Evolutionary conservation across 176 grass and related monocot genomes (phyloP).

Genomic region (Lolium perenne): DNA sequence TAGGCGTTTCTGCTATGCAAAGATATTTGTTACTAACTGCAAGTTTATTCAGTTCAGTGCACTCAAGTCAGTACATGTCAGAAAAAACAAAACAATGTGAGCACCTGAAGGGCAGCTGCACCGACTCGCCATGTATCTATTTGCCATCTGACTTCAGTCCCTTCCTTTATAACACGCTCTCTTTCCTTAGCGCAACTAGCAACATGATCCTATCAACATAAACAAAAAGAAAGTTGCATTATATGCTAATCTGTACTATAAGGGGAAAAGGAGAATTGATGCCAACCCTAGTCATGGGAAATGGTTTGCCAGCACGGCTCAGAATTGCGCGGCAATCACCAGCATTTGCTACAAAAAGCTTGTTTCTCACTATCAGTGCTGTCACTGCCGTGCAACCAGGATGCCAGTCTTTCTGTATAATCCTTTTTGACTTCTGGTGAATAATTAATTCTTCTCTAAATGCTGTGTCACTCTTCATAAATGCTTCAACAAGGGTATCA

Average conservation of each 20-base stretch:
- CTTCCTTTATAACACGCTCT: slow-evolving; percentile 72
- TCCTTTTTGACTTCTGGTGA: slow-evolving; percentile 77
- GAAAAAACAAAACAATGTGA: slow-evolving; percentile 12
- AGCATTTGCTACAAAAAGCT: slow-evolving; percentile 96
- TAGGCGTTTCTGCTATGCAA: background rate
- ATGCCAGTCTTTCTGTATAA: slow-evolving; percentile 80
- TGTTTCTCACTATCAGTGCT: slow-evolving; percentile 78
- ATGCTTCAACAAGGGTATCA: slow-evolving; percentile 75
- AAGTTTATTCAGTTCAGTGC: background rate
- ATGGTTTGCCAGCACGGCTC: slow-evolving; percentile 71
- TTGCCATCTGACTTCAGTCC: slow-evolving; percentile 94
- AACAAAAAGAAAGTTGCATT: slow-evolving; percentile 29
- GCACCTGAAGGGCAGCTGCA: slow-evolving; percentile 93
- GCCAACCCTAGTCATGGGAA: slow-evolving; percentile 80
- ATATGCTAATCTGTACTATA: background rate
- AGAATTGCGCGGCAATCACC: slow-evolving; percentile 95
- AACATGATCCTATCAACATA: slow-evolving; percentile 78
- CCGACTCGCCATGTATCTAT: slow-evolving; percentile 96
- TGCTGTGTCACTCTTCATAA: slow-evolving; percentile 71
- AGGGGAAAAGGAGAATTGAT: slow-evolving; percentile 29
- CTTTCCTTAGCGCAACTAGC: slow-evolving; percentile 87
- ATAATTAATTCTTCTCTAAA: slow-evolving; percentile 81
- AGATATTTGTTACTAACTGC: slow-evolving; percentile 30
- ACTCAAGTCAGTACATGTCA: background rate
- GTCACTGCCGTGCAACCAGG: slow-evolving; percentile 91